These are phyloP conservation scores for Saussurea involucrata DNA, from an alignment of 129 eudicot species.

Conservation along the genomic window DNA sequence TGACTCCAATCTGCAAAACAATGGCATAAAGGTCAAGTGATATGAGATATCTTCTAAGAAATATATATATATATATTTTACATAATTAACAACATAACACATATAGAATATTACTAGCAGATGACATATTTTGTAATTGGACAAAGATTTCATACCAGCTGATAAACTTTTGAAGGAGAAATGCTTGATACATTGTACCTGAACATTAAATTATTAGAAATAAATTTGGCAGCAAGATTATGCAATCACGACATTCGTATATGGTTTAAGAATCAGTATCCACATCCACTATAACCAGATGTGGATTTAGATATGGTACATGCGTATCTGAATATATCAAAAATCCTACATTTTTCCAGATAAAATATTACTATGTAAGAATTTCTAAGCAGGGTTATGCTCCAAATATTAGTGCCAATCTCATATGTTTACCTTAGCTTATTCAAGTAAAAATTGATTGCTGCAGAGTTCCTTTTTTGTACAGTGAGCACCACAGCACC, in stretches of 20 bases:
- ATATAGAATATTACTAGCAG: background rate
- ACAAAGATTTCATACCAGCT: slow-evolving; percentile 41
- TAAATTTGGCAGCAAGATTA: slow-evolving; percentile 2
- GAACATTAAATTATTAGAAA: slow-evolving; percentile 27
- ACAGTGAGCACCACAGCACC: slow-evolving; percentile 93
- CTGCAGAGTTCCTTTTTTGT: slow-evolving; percentile 65
- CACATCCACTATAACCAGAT: too few species aligned
- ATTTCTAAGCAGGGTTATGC: background rate
- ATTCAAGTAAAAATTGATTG: slow-evolving; percentile 64
- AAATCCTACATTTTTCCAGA: background rate
- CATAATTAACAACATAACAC: background rate
- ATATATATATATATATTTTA: background rate
- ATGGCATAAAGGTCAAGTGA: slow-evolving; percentile 7
- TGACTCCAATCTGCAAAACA: slow-evolving; percentile 43
- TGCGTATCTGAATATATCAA: background rate
- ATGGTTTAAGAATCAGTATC: too few species aligned
- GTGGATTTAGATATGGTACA: background rate
- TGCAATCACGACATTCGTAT: background rate
- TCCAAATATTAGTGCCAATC: background rate
- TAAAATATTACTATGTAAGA: background rate
- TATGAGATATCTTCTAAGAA: background rate
- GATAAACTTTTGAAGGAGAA: slow-evolving; percentile 87
- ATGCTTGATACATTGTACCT: slow-evolving; percentile 72
- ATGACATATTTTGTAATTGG: slow-evolving; percentile 6
- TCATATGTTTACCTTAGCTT: slow-evolving; percentile 52